These are phyloP conservation scores for Dactylellina haptotyla DNA, from an alignment of 2,329 filamentous ascomycete genomes.

Conservation along the genomic window DNA sequence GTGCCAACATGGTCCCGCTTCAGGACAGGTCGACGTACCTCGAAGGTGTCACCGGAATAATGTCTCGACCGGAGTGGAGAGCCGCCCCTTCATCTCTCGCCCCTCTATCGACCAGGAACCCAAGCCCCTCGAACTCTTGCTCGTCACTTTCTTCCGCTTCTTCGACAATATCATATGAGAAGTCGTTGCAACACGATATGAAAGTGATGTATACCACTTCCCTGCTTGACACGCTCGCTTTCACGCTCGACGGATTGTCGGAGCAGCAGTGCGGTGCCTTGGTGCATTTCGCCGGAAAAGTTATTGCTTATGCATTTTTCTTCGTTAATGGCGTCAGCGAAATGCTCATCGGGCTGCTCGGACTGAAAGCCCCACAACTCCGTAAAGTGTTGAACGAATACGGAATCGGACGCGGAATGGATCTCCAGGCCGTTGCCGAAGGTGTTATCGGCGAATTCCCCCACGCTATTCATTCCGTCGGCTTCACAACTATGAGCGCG, in stretches of 20 bases:
- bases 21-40: slow-evolving; percentile 84
- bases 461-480: slow-evolving; percentile 68
- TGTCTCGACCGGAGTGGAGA: slow-evolving; percentile 90
- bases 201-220: slow-evolving; percentile 87
- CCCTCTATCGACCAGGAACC: slow-evolving; percentile 69
- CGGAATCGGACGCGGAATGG: slow-evolving; percentile 68
- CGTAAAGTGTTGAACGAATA: slow-evolving; percentile 77
- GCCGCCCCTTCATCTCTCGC: slow-evolving; percentile 75
- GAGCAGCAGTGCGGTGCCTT: slow-evolving; percentile 73
- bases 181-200: slow-evolving; percentile 87
- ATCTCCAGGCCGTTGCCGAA: slow-evolving; percentile 58
- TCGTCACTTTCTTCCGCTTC: slow-evolving; percentile 69
- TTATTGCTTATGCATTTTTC: slow-evolving; percentile 91
- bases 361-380: slow-evolving; percentile 73
- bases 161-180: slow-evolving; percentile 74
- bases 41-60: slow-evolving; percentile 80
- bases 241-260: slow-evolving; percentile 90
- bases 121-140: slow-evolving; percentile 61
- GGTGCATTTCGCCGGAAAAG: slow-evolving; percentile 88
- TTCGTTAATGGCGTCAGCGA: slow-evolving; percentile 89
- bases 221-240: slow-evolving; percentile 81
- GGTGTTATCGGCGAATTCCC: slow-evolving; percentile 61
- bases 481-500: slow-evolving; percentile 71
- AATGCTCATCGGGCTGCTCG: slow-evolving; percentile 83
- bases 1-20: slow-evolving; percentile 77